Conservation (phyloP, 2,329 filamentous ascomycete species). For the Pestalotiopsis sp. region DNA sequence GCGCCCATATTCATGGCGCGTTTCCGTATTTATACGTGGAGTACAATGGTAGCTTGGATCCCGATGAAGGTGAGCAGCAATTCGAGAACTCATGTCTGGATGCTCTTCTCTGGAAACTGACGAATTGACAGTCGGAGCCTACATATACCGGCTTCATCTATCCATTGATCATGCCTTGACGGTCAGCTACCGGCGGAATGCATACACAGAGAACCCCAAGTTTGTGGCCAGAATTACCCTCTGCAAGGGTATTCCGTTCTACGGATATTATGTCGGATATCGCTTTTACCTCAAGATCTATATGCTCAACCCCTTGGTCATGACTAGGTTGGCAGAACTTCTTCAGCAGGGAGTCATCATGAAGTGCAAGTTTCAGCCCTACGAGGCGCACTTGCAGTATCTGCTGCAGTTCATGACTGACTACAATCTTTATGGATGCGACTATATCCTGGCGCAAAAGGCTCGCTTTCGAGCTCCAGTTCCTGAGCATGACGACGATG, state of each 20-base stretch:
- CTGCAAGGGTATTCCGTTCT: conserved; percentile 93
- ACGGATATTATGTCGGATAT: conserved; percentile 93
- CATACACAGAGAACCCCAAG: conserved; percentile 64
- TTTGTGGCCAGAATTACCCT: conserved; percentile 91
- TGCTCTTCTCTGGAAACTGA: background rate
- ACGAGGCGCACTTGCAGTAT: conserved; percentile 92
- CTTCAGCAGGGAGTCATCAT: conserved; percentile 87
- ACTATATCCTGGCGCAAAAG: conserved; percentile 75
- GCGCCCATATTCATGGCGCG: conserved; percentile 92
- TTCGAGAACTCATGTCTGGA: too few relatives aligned
- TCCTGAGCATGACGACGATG: conserved; percentile 66
- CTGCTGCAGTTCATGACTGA: conserved; percentile 97
- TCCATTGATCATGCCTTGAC: conserved; percentile 92
- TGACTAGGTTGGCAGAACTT: conserved; percentile 85
- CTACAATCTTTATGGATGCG: conserved; percentile 95
- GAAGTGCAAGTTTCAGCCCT: conserved; percentile 83
- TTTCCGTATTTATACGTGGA: conserved; percentile 96
- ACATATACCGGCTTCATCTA: conserved; percentile 77
- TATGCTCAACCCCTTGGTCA: conserved; percentile 82
- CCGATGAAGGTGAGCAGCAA: conserved; percentile 64
- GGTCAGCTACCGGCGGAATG: conserved; percentile 79
- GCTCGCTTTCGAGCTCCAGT: conserved; percentile 77
- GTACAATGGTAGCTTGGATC: conserved; percentile 71
- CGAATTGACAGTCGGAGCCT: conserved; percentile 63
- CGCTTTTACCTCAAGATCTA: conserved; percentile 93